Evolutionary conservation across 1,139 yeast species (phyloP), one percentile per base, ranked within the genome.

Genomic region (Scheffersomyces quercinus): DNA sequence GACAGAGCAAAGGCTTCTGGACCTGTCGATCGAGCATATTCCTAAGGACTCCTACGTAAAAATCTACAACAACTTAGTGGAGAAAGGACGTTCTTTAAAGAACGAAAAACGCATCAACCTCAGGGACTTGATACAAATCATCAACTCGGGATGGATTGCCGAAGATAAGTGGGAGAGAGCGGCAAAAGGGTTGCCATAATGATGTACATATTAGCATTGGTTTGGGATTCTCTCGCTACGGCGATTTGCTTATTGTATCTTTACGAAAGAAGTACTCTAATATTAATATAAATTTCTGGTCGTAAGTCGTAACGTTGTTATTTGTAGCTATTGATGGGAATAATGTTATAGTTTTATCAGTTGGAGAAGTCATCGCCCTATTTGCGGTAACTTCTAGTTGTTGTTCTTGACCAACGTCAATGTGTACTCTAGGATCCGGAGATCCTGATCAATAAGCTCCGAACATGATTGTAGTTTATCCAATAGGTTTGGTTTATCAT

Each of bases 141-240:
- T 85, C 31, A 78, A 85, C 54, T 76, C 81, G 5, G 93, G 91
- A 6, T 86, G 95, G 95, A 68, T 73, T 14, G 80, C 79, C 43
- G 79, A 78, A 16, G 83, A 77, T 46, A 77, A 76, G 53, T 85
- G 88, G 84, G 88, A 82, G 42, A 56, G 79, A 36, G 82, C 82
- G 7, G 79, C 79, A 5, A 65, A 60, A 40, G 81, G 81, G 1
- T 54, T 73, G 40, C 63, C 76, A 15, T 69, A 20, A 20, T 20
- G 8, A 20, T 6, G 26, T 20, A 20, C 9, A 20, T 20, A 20
- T 20, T 20, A 20, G 26, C 26, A 20, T 20, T 20, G 26, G 26
- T 20, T 20, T 20, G 26, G 26, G 26, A 20, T 20, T 20, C 26
- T 20, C 26, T 20, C 26, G 8, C 26, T 20, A 20, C 26, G 26